These are phyloP conservation scores for Neltuma alba DNA, from an alignment of 306 rosid species.

Conservation along the genomic window DNA sequence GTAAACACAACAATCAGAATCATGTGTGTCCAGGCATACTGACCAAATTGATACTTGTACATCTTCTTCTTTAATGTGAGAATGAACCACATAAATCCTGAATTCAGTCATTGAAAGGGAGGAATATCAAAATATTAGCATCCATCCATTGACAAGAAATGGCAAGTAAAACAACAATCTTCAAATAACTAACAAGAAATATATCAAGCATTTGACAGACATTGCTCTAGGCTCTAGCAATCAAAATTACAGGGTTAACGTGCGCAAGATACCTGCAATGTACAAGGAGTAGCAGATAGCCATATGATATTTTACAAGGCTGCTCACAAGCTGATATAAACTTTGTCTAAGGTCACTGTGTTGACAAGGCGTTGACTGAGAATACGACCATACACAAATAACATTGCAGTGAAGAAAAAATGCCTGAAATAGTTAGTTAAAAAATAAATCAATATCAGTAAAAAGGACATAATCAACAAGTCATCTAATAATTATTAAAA, in stretches of 20 bases:
- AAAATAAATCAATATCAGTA: constrained; percentile 20
- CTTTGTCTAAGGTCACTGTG: constrained; percentile 82
- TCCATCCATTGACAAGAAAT: constrained; percentile 21
- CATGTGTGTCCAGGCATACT: constrained; percentile 99
- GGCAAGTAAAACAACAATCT: constrained; percentile 18
- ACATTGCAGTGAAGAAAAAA: constrained; percentile 97
- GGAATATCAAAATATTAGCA: constrained; percentile 35
- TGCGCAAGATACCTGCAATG: constrained; percentile 71
- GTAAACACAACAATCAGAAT: constrained; percentile 92
- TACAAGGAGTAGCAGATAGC: constrained; percentile 87
- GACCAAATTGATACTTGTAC: constrained; percentile 99
- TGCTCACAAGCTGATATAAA: constrained; percentile 78
- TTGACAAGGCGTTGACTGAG: constrained; percentile 91
- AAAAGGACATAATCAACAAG: constrained; percentile 18
- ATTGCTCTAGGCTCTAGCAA: constrained; percentile 24
- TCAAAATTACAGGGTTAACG: constrained; percentile 27
- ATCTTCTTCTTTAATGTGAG: constrained; percentile 94
- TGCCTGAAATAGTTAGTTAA: constrained; percentile 64
- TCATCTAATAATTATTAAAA: constrained; percentile 3
- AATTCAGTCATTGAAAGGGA: constrained; percentile 41
- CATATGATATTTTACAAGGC: constrained; percentile 88
- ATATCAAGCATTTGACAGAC: constrained; percentile 32
- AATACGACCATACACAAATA: constrained; percentile 94
- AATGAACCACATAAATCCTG: constrained; percentile 99
- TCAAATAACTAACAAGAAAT: constrained; percentile 17